Percentiles rank a stretch among this genome's conserved stretches.
These are phyloP conservation scores for Pyrus bretschneideri DNA, from an alignment of 306 rosid species.

Conservation along the genomic window DNA sequence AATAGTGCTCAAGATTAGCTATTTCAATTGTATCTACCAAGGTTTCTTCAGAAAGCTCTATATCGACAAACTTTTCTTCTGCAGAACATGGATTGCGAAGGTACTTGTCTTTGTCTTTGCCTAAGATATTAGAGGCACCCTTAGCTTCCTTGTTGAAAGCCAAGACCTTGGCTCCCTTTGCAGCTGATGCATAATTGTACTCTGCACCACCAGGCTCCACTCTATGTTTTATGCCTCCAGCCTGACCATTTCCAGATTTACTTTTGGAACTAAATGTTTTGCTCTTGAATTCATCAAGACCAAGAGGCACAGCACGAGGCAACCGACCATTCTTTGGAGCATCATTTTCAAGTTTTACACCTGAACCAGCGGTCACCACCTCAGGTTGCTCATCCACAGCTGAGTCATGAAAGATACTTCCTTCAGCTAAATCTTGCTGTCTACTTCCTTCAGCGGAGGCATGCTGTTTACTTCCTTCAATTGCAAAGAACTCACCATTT, in stretches of 20 bases:
- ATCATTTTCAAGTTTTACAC: slow-evolving; percentile 43
- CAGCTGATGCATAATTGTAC: slow-evolving; percentile 87
- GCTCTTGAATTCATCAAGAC: slow-evolving; percentile 96
- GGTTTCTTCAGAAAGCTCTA: slow-evolving; percentile 96
- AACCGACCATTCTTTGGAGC: slow-evolving; percentile 40
- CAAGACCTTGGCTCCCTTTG: slow-evolving; percentile 98
- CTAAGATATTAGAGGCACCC: slow-evolving; percentile 85
- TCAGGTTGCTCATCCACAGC: slow-evolving; percentile 27
- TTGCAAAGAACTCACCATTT: slow-evolving; percentile 20
- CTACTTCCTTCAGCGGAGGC: not conserved
- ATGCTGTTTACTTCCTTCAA: slow-evolving; percentile 16
- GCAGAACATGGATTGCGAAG: slow-evolving; percentile 93
- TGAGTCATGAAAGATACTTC: slow-evolving; percentile 12
- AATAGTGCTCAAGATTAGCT: slow-evolving; percentile 89
- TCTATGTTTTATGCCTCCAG: slow-evolving; percentile 62
- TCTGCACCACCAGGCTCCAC: slow-evolving; percentile 85
- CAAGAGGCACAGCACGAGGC: slow-evolving; percentile 54
- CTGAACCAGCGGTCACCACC: slow-evolving; percentile 27
- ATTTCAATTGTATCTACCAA: slow-evolving; percentile 77
- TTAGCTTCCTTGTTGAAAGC: slow-evolving; percentile 94
- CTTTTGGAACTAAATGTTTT: slow-evolving; percentile 56
- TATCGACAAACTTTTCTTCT: slow-evolving; percentile 68
- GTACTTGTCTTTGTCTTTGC: slow-evolving; percentile 82
- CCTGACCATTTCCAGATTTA: slow-evolving; percentile 45
- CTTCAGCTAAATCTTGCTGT: slow-evolving; percentile 4